Base-by-base conservation (phyloP, 108 stramenopile species). In the Discostella pseudostelligera region DNA sequence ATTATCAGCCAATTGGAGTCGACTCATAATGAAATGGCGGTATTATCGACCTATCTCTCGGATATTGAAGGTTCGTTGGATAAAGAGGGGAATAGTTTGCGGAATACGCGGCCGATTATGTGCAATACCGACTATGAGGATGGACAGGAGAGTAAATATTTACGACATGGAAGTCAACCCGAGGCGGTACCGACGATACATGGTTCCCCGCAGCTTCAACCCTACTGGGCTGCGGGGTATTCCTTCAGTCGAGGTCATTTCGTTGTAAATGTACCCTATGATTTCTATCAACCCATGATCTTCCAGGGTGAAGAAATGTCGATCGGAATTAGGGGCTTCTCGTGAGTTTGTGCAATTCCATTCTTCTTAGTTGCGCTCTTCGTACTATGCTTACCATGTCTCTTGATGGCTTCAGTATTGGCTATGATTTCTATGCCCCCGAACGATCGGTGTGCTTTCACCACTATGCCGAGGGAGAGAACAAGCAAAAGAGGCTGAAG, bases 301-400 rank as follows among this genome's bases (percentile, higher is more conserved):
- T 89, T 93, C 45, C 89, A 92, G 75, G 95, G 95, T 10, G 95
- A 96, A 74, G 95, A 96, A 71, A 94, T 94, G 83, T 83, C 74
- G 19, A 85, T 89, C 40, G 93, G 86, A 8, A 85, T 96, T 44
- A 84, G 95, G 10, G 95, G 88, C 2, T 96, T 84, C 47, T n/a
- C n/a, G n/a, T n/a, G n/a, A n/a, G n/a, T n/a, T n/a, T n/a, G n/a
- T n/a, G n/a, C n/a, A n/a, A n/a, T n/a, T n/a, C n/a, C n/a, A n/a
- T n/a, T n/a, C n/a, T n/a, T n/a, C n/a, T n/a, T n/a, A n/a, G n/a
- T n/a, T n/a, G n/a, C n/a, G n/a, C n/a, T n/a, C n/a, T n/a, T n/a
- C n/a, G n/a, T n/a, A n/a, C n/a, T n/a, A n/a, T n/a, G n/a, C n/a
- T n/a, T n/a, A n/a, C n/a, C n/a, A n/a, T n/a, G n/a, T n/a, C n/a